Evolutionary conservation across 495 filamentous ascomycete species (phyloP), one percentile per base, ranked within the genome.

Genomic region (Hyaloscypha finlandica): DNA sequence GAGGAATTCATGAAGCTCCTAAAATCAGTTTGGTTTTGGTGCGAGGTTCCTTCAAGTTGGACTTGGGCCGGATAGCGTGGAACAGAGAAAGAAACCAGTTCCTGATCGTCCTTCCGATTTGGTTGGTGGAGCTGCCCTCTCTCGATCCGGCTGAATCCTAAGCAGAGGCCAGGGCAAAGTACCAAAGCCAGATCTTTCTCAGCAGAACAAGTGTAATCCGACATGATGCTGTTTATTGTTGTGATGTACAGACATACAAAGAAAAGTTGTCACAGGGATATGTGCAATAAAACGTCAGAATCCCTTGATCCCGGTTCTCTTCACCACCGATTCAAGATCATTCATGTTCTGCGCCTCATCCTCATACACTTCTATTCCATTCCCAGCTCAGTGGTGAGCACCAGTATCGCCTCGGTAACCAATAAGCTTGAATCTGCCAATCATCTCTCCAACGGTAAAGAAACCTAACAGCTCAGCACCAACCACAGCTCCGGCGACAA

Each of bases 381-480:
- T 37, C 25, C 22, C 31, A 32, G 61, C 73, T 76, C 89, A 89
- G 81, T 91, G 89, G 72, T 87, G 86, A 70, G 81, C 80, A 53
- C 77, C 81, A 72, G 76, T 70, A 70, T 90, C 85, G 73, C 92
- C 92, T 77, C 87, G 83, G 83, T 98, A 99, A 68, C 95, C 95
- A 73, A 99, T 82, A 68, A 99, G 76, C 88, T 98, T 97, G 79
- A 93, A 83, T 65, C 94, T 84, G 65, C 95, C 95, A 70, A 98
- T 90, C 80, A 99, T 98, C 86, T 97, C 93, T 65, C 95, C 95
- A 29, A 99, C 86, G 20, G 93, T 94, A 86, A 98, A 99, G 85
- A 99, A 98, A 62, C 95, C 95, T 65, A 99, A 78, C 59, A 92
- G 85, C 82, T 99, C 95, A 45, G 94, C 94, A 48, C 80, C 74